Evolutionary conservation across 2,329 filamentous ascomycete species (phyloP), one percentile per base, ranked within the genome.

Genomic region (Laburnicola sp.): DNA sequence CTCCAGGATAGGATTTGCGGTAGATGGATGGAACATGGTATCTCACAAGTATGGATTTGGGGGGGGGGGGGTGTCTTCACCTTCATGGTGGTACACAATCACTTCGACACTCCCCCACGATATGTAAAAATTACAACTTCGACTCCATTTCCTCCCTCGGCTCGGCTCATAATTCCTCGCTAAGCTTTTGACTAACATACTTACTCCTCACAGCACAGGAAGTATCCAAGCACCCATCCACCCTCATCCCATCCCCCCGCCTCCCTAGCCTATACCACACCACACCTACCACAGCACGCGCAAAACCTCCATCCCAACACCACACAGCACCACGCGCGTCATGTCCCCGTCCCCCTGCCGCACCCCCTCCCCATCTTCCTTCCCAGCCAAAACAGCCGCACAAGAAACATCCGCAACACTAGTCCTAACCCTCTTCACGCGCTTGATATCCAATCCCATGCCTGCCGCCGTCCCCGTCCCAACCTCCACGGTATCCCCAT

Each of bases 351-450:
- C 41, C 5, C 45, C 56, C 9, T 6, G 16, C 4, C 46, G 61
- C 25, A 58, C 57, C 31, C 38, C 30, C 0, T 22, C 35, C 8
- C 27, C 44, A 4, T 31, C 36, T 5, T 45, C 56, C 7, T 9
- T 23, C 5, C n/a, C 10, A 2, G 56, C 55, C n/a, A 77, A 60
- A 2, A 77, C 56, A n/a, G 75, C 76, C 64, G 84, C 66, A 26
- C 76, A 75, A 2, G 81, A 79, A 16, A 82, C 76, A 68, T 85
- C 82, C 10, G 82, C 82, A 3, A 85, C 80, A 25, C 75, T 70
- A 21, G 79, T 82, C 52, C 68, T 74, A 10, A 64, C 51, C 47
- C 70, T 74, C 7, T 50, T 48, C 11, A 69, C 10, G 6, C 65
- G 65, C 47, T 56, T 62, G 5, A 78, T 60, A 0, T 62, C 47